Conservation (phyloP, 1,284 basidiomycete genomes). For the Entoloma clypeatum region DNA sequence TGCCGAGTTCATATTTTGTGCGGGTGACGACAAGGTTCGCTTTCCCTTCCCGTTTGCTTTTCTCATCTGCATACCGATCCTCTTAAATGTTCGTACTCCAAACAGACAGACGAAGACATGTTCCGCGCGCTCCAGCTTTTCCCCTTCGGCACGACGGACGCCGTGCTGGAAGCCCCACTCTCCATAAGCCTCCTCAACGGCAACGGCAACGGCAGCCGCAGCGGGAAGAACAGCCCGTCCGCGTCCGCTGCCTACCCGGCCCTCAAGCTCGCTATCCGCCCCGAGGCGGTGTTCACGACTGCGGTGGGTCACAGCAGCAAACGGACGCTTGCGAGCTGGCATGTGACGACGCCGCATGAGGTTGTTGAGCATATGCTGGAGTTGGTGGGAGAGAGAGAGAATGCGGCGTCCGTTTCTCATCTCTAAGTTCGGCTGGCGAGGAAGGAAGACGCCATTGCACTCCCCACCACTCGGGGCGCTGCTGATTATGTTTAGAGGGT, state of each 20-base stretch:
- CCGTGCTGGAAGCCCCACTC: conserved; percentile 69
- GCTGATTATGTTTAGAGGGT: too few relatives aligned
- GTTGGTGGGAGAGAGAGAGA: conserved; percentile 27
- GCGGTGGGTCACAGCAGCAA: conserved; percentile 85
- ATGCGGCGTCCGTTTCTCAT: too few relatives aligned
- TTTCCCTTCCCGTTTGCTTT: conserved; percentile 4
- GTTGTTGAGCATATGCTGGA: conserved; percentile 69
- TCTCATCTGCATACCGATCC: not conserved
- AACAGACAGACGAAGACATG: conserved; percentile 92
- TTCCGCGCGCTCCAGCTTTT: conserved; percentile 82
- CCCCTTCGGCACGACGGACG: conserved; percentile 37
- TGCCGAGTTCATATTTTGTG: conserved; percentile 94
- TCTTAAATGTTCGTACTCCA: conserved; percentile 2
- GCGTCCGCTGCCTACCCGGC: too few relatives aligned
- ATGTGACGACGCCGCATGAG: conserved; percentile 78
- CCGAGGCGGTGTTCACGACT: conserved; percentile 81
- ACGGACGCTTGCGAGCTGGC: conserved; percentile 85
- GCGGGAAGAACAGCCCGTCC: too few relatives aligned
- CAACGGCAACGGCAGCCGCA: too few relatives aligned
- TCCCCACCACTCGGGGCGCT: too few relatives aligned
- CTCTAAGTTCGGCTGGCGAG: not conserved
- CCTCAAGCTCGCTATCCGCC: conserved; percentile 61
- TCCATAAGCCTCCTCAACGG: conserved; percentile 60
- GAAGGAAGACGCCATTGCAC: conserved; percentile 2
- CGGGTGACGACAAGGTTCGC: conserved; percentile 93